Evolutionary conservation across 1,284 basidiomycete species (phyloP).

Genomic region (Trametes pubescens): DNA sequence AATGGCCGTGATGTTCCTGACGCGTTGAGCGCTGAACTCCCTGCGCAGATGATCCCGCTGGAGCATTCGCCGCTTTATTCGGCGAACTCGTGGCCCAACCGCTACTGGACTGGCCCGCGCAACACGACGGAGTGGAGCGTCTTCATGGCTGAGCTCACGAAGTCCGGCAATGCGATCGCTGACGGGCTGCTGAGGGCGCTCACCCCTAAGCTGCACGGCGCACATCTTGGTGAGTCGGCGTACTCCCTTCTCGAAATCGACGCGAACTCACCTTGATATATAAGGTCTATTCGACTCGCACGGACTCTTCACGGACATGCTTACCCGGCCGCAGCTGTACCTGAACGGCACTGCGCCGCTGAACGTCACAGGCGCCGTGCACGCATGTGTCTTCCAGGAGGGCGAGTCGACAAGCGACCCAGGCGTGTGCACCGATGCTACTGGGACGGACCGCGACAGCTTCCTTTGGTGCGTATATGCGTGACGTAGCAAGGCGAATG

Average conservation of each 20-base stretch:
- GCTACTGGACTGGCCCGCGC: slow-evolving; percentile 45
- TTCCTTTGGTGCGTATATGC: slow-evolving; percentile 57
- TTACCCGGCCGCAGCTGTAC: slow-evolving; percentile 54
- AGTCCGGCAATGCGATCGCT: slow-evolving; percentile 47
- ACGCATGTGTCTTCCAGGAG: slow-evolving; percentile 53
- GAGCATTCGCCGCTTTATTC: slow-evolving; percentile 46
- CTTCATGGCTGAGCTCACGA: slow-evolving; percentile 47
- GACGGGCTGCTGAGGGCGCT: slow-evolving; percentile 44
- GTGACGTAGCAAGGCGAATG: background rate
- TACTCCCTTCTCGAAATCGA: too few species aligned
- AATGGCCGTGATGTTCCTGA: too few species aligned
- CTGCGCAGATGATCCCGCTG: slow-evolving; percentile 45
- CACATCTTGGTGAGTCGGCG: slow-evolving; percentile 45
- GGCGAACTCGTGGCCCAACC: slow-evolving; percentile 45
- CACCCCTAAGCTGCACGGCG: slow-evolving; percentile 44
- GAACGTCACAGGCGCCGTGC: slow-evolving; percentile 59
- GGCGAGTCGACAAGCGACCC: slow-evolving; percentile 44
- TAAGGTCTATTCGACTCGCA: slow-evolving; percentile 62
- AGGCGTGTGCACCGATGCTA: slow-evolving; percentile 49
- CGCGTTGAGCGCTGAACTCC: background rate
- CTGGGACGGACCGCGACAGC: slow-evolving; percentile 57
- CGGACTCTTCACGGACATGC: slow-evolving; percentile 62
- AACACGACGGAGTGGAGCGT: slow-evolving; percentile 52
- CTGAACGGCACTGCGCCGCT: slow-evolving; percentile 66
- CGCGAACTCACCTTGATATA: slow-evolving; percentile 7